A percentile compares a stretch with the other conserved stretches of the same genome.
Conservation (phyloP, 2,329 filamentous ascomycete genomes). For the Penicillium sp. region DNA sequence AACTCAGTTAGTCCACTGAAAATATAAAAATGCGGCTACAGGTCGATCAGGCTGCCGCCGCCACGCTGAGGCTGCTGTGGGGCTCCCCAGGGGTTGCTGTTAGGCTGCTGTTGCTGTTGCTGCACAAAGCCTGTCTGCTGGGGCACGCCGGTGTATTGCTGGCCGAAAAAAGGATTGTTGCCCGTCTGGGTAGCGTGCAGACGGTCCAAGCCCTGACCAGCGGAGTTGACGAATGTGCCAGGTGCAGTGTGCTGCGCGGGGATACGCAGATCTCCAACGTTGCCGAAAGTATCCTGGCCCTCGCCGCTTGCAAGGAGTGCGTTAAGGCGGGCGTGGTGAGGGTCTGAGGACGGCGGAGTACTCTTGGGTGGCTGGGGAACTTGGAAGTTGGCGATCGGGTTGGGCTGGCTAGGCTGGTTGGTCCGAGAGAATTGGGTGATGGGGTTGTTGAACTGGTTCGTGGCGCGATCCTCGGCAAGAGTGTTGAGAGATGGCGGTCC, state of each 20-base stretch:
- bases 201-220: constrained; percentile 73
- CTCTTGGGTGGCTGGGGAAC: constrained; percentile 35
- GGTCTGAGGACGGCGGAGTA: constrained; percentile 45
- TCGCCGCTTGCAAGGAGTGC: constrained; percentile 82
- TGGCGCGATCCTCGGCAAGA: constrained; percentile 80
- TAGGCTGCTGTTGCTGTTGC: constrained; percentile 42
- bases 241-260: constrained; percentile 95
- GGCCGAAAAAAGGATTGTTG: constrained; percentile 85
- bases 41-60: constrained; percentile 62
- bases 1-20: not conserved
- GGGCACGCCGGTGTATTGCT: constrained; percentile 73
- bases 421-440: constrained; percentile 15
- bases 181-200: constrained; percentile 69
- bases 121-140: constrained; percentile 48
- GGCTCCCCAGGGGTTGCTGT: constrained; percentile 57
- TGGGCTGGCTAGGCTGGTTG: constrained; percentile 43
- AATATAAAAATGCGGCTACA: constrained; percentile 38
- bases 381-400: constrained; percentile 36
- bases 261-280: constrained; percentile 93
- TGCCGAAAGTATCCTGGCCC: constrained; percentile 95
- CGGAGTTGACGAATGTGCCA: constrained; percentile 94
- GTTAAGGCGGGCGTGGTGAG: constrained; percentile 74
- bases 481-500: constrained; percentile 71
- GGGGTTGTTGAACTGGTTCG: constrained; percentile 58
- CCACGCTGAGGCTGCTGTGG: constrained; percentile 47